These are phyloP conservation scores for Fusarium pseudonygamai DNA, from an alignment of 2,329 filamentous ascomycete genomes.

Conservation along the genomic window DNA sequence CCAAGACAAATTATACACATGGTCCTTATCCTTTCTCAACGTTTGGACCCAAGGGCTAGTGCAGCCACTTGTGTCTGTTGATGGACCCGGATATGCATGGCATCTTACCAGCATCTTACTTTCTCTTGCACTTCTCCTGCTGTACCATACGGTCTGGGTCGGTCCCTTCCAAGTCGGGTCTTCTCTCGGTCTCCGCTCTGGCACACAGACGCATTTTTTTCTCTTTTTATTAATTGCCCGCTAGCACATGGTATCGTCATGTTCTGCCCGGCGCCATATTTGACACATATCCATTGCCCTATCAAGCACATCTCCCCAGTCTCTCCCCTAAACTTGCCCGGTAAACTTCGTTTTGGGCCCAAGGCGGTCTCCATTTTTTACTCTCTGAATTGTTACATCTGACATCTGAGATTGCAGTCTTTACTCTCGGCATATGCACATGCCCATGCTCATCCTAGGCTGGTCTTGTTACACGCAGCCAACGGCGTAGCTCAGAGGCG, in stretches of 20 bases:
- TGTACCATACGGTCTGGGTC: slow-evolving; percentile 31
- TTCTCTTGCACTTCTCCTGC: slow-evolving; percentile 24
- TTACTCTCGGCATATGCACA: slow-evolving; percentile 43
- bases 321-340: slow-evolving; percentile 18
- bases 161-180: slow-evolving; percentile 30
- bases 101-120: slow-evolving; percentile 43
- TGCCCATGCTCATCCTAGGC: slow-evolving; percentile 35
- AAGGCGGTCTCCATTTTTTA: slow-evolving; percentile 20
- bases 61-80: slow-evolving; percentile 44
- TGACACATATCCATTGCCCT: slow-evolving; percentile 38
- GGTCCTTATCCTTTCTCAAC: slow-evolving; percentile 26
- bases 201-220: slow-evolving; percentile 29
- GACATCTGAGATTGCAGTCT: slow-evolving; percentile 31
- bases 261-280: slow-evolving; percentile 26
- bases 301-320: slow-evolving; percentile 33
- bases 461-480: slow-evolving; percentile 38
- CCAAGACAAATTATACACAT: slow-evolving; percentile 35
- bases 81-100: slow-evolving; percentile 45
- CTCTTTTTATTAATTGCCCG: slow-evolving; percentile 15
- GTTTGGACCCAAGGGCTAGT: slow-evolving; percentile 43
- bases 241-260: slow-evolving; percentile 32
- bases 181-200: slow-evolving; percentile 35
- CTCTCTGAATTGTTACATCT: slow-evolving; percentile 30
- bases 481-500: slow-evolving; percentile 36
- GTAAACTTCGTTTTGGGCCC: slow-evolving; percentile 17